These are phyloP conservation scores for Verticillium isaacii DNA, from an alignment of 2,329 filamentous ascomycete species.

Conservation along the genomic window DNA sequence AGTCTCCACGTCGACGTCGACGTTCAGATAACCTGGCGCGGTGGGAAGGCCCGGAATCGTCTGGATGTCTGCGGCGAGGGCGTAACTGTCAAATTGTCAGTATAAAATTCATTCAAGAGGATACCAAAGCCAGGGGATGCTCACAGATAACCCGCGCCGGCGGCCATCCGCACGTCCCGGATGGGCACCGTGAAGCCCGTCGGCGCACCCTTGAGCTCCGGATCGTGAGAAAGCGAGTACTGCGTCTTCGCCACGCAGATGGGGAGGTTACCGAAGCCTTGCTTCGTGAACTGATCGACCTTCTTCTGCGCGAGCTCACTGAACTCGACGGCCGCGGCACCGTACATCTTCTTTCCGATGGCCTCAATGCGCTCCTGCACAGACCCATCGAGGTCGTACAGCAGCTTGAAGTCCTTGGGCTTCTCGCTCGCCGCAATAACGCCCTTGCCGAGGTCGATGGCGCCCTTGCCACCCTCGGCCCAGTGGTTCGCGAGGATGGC, in stretches of 20 bases:
- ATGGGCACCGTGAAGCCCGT: slow-evolving; percentile 94
- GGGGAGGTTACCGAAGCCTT: slow-evolving; percentile 87
- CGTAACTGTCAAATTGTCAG: slow-evolving; percentile 58
- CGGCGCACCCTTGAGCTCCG: slow-evolving; percentile 89
- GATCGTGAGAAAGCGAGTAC: slow-evolving; percentile 92
- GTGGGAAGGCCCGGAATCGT: slow-evolving; percentile 95
- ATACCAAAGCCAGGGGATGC: slow-evolving; percentile 23
- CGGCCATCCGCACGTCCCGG: slow-evolving; percentile 87
- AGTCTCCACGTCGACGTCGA: slow-evolving; percentile 79
- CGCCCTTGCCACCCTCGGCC: slow-evolving; percentile 89
- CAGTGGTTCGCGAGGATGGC: slow-evolving; percentile 95
- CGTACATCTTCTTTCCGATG: slow-evolving; percentile 93
- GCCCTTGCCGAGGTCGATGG: slow-evolving; percentile 80
- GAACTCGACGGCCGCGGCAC: slow-evolving; percentile 83
- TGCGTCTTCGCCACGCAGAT: slow-evolving; percentile 99
- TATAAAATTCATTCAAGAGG: slow-evolving; percentile 13
- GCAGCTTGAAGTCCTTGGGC: slow-evolving; percentile 80
- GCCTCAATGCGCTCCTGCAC: slow-evolving; percentile 87
- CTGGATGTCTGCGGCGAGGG: slow-evolving; percentile 94
- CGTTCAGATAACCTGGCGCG: slow-evolving; percentile 91
- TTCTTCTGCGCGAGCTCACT: slow-evolving; percentile 93
- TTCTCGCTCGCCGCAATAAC: slow-evolving; percentile 80
- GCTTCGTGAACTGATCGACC: slow-evolving; percentile 88
- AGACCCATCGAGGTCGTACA: slow-evolving; percentile 74
- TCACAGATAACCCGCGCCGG: slow-evolving; percentile 87